Base-by-base conservation (phyloP, 1,284 basidiomycete genomes). In the Ustilago xerochloae region DNA sequence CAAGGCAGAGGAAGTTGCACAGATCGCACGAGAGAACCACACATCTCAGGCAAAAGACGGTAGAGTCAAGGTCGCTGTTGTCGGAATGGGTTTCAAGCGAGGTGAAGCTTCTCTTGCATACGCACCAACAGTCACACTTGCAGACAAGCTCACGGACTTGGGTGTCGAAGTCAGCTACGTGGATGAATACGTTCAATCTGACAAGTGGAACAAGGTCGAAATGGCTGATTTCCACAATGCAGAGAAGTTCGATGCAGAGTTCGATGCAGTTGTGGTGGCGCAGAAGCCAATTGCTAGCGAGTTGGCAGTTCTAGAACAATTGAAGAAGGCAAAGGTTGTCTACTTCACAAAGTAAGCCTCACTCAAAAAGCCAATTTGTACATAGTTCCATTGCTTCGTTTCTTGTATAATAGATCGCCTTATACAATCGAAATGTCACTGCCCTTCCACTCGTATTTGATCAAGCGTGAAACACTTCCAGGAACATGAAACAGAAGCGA, bases 81-180 rank as follows among this genome's bases (percentile, higher is more conserved):
- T 69, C 0, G 66, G 66, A 5, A 63, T 69, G 66, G 66, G 66
- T 3, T 69, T 69, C 61, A 69, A 69, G 47, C 51, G 61, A 12
- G 66, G 66, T 20, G 66, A 69, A 36, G 60, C 66, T 10, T 45
- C 36, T 12, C 57, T 69, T 2, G 60, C 66, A 6, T 64, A 69
- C 43, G 60, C 66, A 5, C 66, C 66, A 18, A 64, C 66, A 6
- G 61, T 64, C n/a, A 56, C 66, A 0, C 66, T 69, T 12, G 66
- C 66, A 0, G 66, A 69, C 24, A 64, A 60, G 46, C 51, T 69
- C 49, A 56, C 51, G 5, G 56, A 63, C 4, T 39, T 63, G 18
- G 61, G 26, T 4, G 43, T 69, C 12, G 43, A 56, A 16, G 66
- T 69, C 13, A 53, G 56, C 48, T 69, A 69, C 49, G 49, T 69